Evolutionary conservation across 305 asterid genomes (phyloP).

Genomic region (Rubia tinctorum): DNA sequence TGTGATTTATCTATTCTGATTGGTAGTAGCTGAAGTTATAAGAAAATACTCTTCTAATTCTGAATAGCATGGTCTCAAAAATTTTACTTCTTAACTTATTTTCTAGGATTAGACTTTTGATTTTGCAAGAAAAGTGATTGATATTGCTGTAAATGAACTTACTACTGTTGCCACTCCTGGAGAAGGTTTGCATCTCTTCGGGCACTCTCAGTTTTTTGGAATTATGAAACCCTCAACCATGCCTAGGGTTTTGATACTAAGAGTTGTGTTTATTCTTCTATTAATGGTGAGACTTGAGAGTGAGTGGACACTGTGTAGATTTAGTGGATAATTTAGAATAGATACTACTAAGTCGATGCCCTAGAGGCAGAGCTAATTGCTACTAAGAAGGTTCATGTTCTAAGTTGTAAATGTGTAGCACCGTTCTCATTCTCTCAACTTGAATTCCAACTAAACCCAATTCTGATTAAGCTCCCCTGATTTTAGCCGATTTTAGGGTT

Average conservation of each 20-base stretch:
- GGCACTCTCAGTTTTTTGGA: slow-evolving; percentile 1
- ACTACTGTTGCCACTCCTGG: slow-evolving; percentile 59
- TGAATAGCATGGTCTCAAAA: too few species aligned
- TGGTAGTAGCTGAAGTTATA: too few species aligned
- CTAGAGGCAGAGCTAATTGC: slow-evolving; percentile 97
- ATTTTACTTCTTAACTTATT: neutral
- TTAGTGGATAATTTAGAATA: too few species aligned
- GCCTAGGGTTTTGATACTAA: neutral
- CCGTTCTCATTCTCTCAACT: neutral
- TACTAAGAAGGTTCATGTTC: slow-evolving; percentile 79
- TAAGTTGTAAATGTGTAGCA: slow-evolving; percentile 1
- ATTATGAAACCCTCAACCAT: neutral
- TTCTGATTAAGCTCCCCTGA: neutral
- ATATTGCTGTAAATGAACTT: slow-evolving; percentile 71
- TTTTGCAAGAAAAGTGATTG: slow-evolving; percentile 68
- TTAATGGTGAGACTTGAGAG: too few species aligned
- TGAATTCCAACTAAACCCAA: neutral
- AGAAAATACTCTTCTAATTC: too few species aligned
- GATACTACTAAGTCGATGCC: slow-evolving; percentile 55
- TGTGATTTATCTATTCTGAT: too few species aligned
- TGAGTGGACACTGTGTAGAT: too few species aligned
- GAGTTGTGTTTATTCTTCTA: slow-evolving; percentile 5
- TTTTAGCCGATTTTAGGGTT: too few species aligned
- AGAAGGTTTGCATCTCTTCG: slow-evolving; percentile 46
- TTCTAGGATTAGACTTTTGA: slow-evolving; percentile 50